Base-by-base conservation (phyloP, 352 stramenopile genomes). In the Phytophthora constricta region DNA sequence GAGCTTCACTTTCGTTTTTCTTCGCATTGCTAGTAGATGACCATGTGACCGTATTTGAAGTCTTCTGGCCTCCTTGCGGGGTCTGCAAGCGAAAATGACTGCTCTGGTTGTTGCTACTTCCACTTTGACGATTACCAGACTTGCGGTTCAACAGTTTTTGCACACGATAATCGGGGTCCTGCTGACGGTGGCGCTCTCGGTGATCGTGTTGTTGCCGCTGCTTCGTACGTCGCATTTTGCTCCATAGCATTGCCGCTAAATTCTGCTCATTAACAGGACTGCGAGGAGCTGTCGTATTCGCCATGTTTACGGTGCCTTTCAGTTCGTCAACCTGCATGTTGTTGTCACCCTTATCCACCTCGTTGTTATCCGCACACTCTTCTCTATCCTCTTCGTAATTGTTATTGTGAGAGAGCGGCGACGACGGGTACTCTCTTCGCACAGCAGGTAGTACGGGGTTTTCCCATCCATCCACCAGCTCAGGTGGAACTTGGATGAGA, bases 1-100 rank as follows among this genome's bases (percentile, higher is more conserved):
- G 4, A 93, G 37, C 28, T 91, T 91, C 26, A 87, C 74, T 41
- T 90, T 91, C 14, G 70, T 79, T 84, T 62, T 89, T 91, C 52
- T 86, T 90, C 8, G 76, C 25, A 20, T 60, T 77, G 3, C 42
- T 66, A 0, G 62, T 72, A 3, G 77, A 76, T 2, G 77, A 82
- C 81, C 81, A 90, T 25, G 76, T 70, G 1, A 88, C 57, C 7
- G 65, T 73, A 22, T 65, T 74, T 17, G 56, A n/a, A 0, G 34
- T 49, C 8, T 62, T 45, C n/a, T 65, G 50, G 10, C 4, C 14
- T 26, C 37, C 54, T 68, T 69, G 33, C 53, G n/a, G 25, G 59
- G 31, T 33, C 1, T 65, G 49, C 3, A 5, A 41, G n/a, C 26
- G 25, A 0, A 17, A 48, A 28, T 61, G 52, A 27, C 25, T 62